These are phyloP conservation scores for Dactylellina cionopaga DNA, from an alignment of 2,329 filamentous ascomycete genomes.

Conservation along the genomic window DNA sequence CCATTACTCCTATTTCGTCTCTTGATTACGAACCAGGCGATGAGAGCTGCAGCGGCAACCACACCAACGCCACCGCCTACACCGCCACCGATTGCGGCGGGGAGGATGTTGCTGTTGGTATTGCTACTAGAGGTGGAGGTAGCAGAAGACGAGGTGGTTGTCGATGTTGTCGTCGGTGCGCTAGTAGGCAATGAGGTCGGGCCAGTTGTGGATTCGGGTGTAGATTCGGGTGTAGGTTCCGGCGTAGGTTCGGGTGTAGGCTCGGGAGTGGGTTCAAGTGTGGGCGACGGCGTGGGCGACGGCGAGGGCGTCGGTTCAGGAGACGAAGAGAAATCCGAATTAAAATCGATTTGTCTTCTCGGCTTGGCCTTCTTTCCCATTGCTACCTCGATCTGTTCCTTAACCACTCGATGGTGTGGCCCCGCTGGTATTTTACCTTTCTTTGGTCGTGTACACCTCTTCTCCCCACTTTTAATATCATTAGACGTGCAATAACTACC, in stretches of 20 bases:
- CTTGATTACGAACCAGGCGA: neutral
- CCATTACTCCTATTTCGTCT: neutral
- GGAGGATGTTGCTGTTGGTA: neutral
- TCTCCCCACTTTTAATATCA: neutral
- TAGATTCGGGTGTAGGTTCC: no score
- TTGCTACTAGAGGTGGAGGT: neutral
- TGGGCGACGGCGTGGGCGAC: neutral
- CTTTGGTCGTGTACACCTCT: neutral
- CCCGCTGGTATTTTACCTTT: neutral
- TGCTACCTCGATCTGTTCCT: neutral
- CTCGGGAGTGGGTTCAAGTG: neutral
- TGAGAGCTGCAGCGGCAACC: neutral
- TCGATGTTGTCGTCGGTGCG: neutral
- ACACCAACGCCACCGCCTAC: constrained; percentile 3
- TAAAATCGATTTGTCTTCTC: neutral
- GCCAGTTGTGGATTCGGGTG: neutral
- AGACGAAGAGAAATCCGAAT: neutral
- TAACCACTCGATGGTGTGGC: neutral
- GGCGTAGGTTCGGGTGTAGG: neutral
- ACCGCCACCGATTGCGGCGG: constrained; percentile 5
- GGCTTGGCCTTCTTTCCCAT: neutral
- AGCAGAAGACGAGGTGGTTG: neutral
- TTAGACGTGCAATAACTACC: neutral
- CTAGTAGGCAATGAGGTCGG: neutral
- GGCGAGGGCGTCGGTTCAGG: neutral